Conservation (phyloP, 2,329 filamentous ascomycete species). For the Botrytis pseudocinerea region DNA sequence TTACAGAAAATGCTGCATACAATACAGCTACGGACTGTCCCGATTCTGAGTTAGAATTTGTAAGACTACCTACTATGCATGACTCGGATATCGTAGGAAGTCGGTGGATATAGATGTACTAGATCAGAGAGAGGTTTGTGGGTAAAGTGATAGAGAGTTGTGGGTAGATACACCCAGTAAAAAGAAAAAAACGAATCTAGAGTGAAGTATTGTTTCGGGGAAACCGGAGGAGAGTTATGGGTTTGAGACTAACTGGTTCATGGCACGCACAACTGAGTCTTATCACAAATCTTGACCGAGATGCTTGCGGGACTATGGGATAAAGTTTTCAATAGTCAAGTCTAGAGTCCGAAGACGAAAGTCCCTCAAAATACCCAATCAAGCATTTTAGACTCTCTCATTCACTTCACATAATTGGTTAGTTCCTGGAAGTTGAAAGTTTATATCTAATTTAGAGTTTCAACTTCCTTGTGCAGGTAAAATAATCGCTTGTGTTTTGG, state of each 20-base stretch:
- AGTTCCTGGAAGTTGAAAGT: background rate
- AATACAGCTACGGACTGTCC: background rate
- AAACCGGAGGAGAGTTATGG: no score
- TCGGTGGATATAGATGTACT: background rate
- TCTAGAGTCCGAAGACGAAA: no score
- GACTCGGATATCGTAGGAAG: background rate
- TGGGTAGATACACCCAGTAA: background rate
- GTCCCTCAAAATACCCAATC: background rate
- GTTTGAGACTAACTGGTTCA: background rate
- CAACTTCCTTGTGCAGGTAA: background rate
- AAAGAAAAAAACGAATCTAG: no score
- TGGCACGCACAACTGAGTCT: no score
- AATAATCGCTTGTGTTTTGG: background rate
- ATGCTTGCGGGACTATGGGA: background rate
- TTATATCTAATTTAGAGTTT: background rate
- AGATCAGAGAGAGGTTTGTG: background rate
- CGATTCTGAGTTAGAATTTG: background rate
- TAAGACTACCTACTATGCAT: background rate
- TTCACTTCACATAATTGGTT: background rate
- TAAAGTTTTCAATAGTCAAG: background rate
- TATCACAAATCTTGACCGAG: background rate
- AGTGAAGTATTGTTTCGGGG: background rate
- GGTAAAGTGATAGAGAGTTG: background rate
- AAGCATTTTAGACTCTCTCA: background rate
- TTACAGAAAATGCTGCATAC: background rate